Evolutionary conservation across 2,329 filamentous ascomycete species (phyloP), one percentile per base, ranked within the genome.

Genomic region (Fusarium sp.): DNA sequence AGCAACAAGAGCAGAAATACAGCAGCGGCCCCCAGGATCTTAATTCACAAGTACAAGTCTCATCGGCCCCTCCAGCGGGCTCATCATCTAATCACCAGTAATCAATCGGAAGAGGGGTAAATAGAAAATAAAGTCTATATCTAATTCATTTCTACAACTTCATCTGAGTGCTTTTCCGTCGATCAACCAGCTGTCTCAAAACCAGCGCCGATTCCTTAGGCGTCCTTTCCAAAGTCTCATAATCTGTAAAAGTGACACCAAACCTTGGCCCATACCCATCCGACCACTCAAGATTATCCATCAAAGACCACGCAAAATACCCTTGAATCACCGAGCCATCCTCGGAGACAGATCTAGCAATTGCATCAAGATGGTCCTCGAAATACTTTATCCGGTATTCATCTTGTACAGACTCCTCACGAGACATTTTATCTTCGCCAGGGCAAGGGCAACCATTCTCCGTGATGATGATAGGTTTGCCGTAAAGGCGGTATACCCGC

Each of bases 321-420:
- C 69, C 67, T 5, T 58, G 24, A 7, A 70, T 38, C 0, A 39
- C 28, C 2, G 61, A 33, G 0, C 64, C 57, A 17, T 71, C 67
- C 14, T 66, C 64, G 65, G 65, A 11, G 1, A 65, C 45, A 1
- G 67, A 40, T 19, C 43, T 65, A 0, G 71, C 76, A 36, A 82
- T 77, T 0, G 81, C 76, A 38, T 82, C 78, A 2, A 83, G 63
- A 28, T 82, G 80, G 21, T 79, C 74, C 14, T 75, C 69, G 51
- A 82, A 80, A 45, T 83, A 82, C 11, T 71, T 60, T 7, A 78
- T 72, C 3, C 81, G 74, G 52, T 78, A 82, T 5, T 58, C 63
- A 57, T 83, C 81, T 13, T 80, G 59, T 1, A 82, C 75, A 1
- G 79, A 75, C 51, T 80, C 75, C 22, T 78, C 74, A 0, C 74